These are phyloP conservation scores for Mortierella sp. DNA, from an alignment of 371 early-diverging fungal species.

Conservation along the genomic window DNA sequence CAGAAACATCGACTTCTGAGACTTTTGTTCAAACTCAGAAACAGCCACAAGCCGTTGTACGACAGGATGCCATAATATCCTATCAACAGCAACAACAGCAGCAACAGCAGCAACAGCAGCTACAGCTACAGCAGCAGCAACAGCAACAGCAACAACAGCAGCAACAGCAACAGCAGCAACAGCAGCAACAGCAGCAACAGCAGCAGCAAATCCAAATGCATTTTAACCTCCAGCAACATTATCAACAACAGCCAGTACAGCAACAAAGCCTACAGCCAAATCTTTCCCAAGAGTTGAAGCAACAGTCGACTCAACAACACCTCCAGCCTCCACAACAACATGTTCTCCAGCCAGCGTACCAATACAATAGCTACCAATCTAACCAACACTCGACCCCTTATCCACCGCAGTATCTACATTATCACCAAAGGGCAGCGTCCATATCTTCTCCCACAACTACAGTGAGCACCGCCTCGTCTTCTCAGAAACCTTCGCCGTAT, in stretches of 20 bases:
- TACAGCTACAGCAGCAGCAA: neutral
- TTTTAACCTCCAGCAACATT: neutral
- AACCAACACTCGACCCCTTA: neutral
- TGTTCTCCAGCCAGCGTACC: no score
- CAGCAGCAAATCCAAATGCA: slow-evolving; percentile 1
- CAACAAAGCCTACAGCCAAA: slow-evolving; percentile 3
- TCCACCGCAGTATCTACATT: slow-evolving; percentile 1
- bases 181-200: slow-evolving; percentile 8
- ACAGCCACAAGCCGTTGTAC: no score
- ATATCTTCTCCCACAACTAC: slow-evolving; percentile 3
- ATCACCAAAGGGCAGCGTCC: slow-evolving; percentile 4
- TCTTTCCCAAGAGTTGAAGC: neutral
- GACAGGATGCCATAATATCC: neutral
- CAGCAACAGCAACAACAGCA: neutral
- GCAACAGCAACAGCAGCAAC: neutral
- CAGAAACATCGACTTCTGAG: no score
- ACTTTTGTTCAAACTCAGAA: no score
- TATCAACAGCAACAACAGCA: slow-evolving; percentile 11
- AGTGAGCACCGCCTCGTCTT: neutral
- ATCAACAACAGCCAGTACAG: neutral
- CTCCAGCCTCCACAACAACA: slow-evolving; percentile 8
- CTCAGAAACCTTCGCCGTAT: slow-evolving; percentile 12
- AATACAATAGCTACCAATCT: no score
- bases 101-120: slow-evolving; percentile 6
- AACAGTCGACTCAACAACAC: neutral